These are phyloP conservation scores for Colletotrichum sp. DNA, from an alignment of 2,329 filamentous ascomycete species.

Conservation along the genomic window DNA sequence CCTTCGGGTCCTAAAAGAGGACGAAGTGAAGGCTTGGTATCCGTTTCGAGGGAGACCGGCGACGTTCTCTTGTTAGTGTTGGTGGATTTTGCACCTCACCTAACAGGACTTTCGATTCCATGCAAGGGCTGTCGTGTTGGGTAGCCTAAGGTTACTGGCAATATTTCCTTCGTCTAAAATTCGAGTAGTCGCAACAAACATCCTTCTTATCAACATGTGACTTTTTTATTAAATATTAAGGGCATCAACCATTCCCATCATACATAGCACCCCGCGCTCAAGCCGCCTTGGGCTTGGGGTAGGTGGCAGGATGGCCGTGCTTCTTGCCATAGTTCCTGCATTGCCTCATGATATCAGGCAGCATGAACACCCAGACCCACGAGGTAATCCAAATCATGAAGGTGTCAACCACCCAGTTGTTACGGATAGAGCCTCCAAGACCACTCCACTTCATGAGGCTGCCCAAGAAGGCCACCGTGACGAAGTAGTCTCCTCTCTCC, in stretches of 20 bases:
- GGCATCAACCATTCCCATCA: neutral
- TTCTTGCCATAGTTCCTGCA: slow-evolving; percentile 61
- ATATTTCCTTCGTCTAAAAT: neutral
- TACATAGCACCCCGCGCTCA: neutral
- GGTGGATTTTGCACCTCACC: neutral
- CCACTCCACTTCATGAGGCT: slow-evolving; percentile 70
- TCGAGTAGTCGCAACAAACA: neutral
- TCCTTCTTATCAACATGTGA: neutral
- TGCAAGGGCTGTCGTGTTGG: neutral
- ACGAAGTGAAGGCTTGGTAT: neutral
- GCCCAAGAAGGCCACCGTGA: slow-evolving; percentile 78
- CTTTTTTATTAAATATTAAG: neutral
- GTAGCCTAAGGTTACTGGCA: neutral
- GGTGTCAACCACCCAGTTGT: slow-evolving; percentile 66
- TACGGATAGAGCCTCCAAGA: slow-evolving; percentile 61
- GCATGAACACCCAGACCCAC: slow-evolving; percentile 63
- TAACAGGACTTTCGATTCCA: neutral
- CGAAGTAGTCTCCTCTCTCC: slow-evolving; percentile 80
- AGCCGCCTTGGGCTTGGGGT: slow-evolving; percentile 33
- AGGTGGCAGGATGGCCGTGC: slow-evolving; percentile 62
- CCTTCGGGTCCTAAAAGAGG: neutral
- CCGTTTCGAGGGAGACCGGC: neutral
- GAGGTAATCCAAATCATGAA: slow-evolving; percentile 54
- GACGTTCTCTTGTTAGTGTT: neutral
- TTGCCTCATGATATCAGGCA: slow-evolving; percentile 61